Conservation (phyloP, 768 basidiomycete species). For the Pleurotus ostreatus region DNA sequence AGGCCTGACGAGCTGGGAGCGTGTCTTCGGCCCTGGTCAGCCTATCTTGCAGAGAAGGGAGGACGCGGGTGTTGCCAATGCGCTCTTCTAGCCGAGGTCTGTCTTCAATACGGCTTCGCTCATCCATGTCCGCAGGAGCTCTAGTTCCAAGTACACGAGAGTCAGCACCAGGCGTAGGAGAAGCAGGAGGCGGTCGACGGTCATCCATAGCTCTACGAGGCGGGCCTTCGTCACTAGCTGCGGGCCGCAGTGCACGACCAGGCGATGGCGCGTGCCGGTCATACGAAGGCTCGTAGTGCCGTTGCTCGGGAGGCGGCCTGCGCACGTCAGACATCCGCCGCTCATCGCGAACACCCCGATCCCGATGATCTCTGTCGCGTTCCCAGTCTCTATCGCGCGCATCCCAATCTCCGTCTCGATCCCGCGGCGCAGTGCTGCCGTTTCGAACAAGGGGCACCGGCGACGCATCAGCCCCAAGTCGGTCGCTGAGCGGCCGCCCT, state of each 20-base stretch:
- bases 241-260: not conserved
- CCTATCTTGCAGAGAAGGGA: slow-evolving; percentile 3
- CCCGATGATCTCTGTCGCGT: slow-evolving; percentile 33
- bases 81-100: not conserved
- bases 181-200: not conserved
- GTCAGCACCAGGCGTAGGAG: not conserved
- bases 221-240: not conserved
- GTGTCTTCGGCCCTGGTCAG: slow-evolving; percentile 8
- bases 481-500: not conserved
- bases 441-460: slow-evolving; percentile 13
- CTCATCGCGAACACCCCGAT: slow-evolving; percentile 25
- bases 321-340: slow-evolving; percentile 25
- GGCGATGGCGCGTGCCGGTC: slow-evolving; percentile 17
- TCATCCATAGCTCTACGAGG: not conserved
- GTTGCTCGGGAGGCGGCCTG: slow-evolving; percentile 40
- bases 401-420: slow-evolving; percentile 33
- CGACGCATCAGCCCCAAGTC: no score
- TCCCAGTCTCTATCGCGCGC: slow-evolving; percentile 14
- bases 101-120: not conserved
- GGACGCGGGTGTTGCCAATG: not conserved
- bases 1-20: slow-evolving; percentile 19
- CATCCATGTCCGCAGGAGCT: not conserved
- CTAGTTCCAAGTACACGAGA: not conserved
- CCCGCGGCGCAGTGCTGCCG: slow-evolving; percentile 15
- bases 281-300: slow-evolving; percentile 46